Evolutionary conservation across 768 basidiomycete species (phyloP), one percentile per base, ranked within the genome.

Genomic region (Suillus discolor): DNA sequence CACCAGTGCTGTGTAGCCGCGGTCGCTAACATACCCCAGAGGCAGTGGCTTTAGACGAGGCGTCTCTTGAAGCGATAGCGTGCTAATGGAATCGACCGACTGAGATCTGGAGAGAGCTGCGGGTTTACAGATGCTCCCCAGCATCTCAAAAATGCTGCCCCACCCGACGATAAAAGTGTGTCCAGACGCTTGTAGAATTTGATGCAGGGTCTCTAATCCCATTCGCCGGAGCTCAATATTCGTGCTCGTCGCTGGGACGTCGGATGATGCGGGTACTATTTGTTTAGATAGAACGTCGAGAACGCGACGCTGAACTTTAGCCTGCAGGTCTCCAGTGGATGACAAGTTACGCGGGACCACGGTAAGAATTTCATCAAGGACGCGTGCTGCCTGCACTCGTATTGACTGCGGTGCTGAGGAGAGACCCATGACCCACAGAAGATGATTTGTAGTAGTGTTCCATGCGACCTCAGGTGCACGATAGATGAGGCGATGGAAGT

Each of bases 141-240:
- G 82, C 86, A 98, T 96, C 68, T 90, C 87, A 75, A 99, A 98
- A 69, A 98, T 94, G 0, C 84, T 91, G 69, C 92, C 90, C 97
- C 97, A 99, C 0, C 97, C 97, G 16, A 92, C 87, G 9, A 96
- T 86, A 1, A 99, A 82, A 0, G 94, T 95, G 75, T 98, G 95
- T 0, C 94, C 97, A 0, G 94, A 93, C 1, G 89, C 88, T 73
- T 98, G 93, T 12, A 99, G 80, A 62, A 99, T 96, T 69, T 92
- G 87, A 68, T 96, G 93, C 12, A 99, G 78, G 0, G 93, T 93
- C 71, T 97, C 94, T 62, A 96, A 80, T 0, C 95, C 97, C 87
- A 96, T 92, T 28, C 89, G 82, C 31, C 96, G 85, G 45, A 99
- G 80, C 71, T 98, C 96, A 20, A 94, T 87, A 6, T 79, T 83